Conservation (phyloP, 164 flowering plant species). For the Euptelea pleiosperma region DNA sequence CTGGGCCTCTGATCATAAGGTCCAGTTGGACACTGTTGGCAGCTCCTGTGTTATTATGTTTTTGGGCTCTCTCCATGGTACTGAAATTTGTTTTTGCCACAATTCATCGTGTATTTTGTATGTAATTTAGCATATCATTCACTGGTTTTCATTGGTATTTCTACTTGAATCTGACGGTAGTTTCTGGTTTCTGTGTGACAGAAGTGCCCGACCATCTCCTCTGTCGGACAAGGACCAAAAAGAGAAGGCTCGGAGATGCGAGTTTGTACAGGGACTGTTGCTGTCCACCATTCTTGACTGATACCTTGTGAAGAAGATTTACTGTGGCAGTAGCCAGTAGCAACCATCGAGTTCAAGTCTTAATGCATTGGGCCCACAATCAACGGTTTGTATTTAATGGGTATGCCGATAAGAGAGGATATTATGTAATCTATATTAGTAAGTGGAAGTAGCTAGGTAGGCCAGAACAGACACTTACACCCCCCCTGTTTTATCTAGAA, state of each 20-base stretch:
- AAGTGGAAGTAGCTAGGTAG: slow-evolving; percentile 9
- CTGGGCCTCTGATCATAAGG: too few relatives aligned
- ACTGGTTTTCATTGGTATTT: too few relatives aligned
- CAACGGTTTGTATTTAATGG: not conserved
- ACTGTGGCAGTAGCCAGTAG: too few relatives aligned
- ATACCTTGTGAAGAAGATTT: slow-evolving; percentile 22
- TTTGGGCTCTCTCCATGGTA: too few relatives aligned
- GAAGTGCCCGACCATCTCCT: slow-evolving; percentile 27
- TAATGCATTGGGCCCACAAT: not conserved
- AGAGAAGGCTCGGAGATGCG: slow-evolving; percentile 55
- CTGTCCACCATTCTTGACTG: slow-evolving; percentile 63
- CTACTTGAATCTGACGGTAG: too few relatives aligned
- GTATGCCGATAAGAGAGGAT: slow-evolving; percentile 8
- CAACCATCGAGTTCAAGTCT: not conserved
- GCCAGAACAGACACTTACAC: not conserved
- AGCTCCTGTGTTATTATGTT: too few relatives aligned
- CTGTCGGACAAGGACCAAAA: slow-evolving; percentile 45
- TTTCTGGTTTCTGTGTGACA: slow-evolving; percentile 25
- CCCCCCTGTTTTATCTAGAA: slow-evolving; percentile 5
- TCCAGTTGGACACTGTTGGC: too few relatives aligned
- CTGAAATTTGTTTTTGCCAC: too few relatives aligned
- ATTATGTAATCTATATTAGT: not conserved
- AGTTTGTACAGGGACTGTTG: slow-evolving; percentile 61
- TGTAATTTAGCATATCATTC: too few relatives aligned
- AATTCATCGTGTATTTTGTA: too few relatives aligned